Evolutionary conservation across 306 rosid genomes (phyloP), one percentile per base, ranked within the genome.

Genomic region (Sesbania bispinosa): DNA sequence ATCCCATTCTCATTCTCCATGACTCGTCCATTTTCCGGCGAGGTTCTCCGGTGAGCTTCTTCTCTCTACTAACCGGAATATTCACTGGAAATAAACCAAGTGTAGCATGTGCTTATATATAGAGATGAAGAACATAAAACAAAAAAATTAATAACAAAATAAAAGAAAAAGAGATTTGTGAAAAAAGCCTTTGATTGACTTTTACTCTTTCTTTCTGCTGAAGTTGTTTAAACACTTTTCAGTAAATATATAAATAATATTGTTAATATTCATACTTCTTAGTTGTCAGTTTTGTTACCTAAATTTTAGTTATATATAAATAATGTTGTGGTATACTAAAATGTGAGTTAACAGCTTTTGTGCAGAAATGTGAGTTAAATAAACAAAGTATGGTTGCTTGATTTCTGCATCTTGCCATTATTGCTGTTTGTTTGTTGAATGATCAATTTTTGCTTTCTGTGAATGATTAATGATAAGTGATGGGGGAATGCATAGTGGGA

Each of bases 1-100:
- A 35, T n/a, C 86, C 97, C 85, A 92, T 84, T 30, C 84, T 89
- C 80, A 88, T 82, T 42, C 90, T 81, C 98, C 98, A 89, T 0
- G 87, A 81, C 18, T 88, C 96, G 42, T 92, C 98, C 98, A 92
- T 89, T 66, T 71, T 2, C 66, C 30, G 68, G 76, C 47, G 39
- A 67, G 26, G 4, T 18, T 65, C 29, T 63, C 64, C 80, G 77
- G 77, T 7, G 71, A 23, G 55, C 4, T 46, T 21, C n/a, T 69
- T 36, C 41, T 67, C 30, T 55, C n/a, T 29, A 27, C 11, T 15
- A 1, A 46, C 69, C 69, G 79, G 79, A 42, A 51, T 32, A 51
- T 50, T 55, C 70, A 75, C 65, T 62, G 67, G 64, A 38, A 60
- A 62, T 50, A 30, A 72, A 45, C 47, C 36, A 35, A 73, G 14